phyloP scores from a whole-genome alignment of 2,329 filamentous ascomycete species.

The Exophiala aquamarina region DNA sequence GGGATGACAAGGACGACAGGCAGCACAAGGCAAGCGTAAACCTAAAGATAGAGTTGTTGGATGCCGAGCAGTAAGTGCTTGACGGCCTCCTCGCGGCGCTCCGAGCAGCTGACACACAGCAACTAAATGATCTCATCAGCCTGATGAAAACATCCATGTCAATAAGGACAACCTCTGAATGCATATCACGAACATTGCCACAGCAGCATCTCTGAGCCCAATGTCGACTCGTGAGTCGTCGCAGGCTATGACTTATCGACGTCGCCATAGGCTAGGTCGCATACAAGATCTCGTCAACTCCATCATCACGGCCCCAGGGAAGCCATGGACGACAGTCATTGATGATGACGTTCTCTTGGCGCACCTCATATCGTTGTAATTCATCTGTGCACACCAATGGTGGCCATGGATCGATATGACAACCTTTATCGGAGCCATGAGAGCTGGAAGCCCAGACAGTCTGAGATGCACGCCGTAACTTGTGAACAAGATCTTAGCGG shows the following conservation, averaged over 20 bases:
- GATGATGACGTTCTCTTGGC: constrained; percentile 35
- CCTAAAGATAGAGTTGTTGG: constrained; percentile 34
- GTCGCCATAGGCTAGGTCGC: constrained; percentile 26
- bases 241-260: constrained; percentile 1
- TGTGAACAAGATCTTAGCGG: constrained; percentile 31
- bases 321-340: constrained; percentile 36
- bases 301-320: constrained; percentile 31
- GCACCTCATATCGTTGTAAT: constrained; percentile 35
- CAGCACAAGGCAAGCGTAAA: constrained; percentile 29
- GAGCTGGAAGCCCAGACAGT: constrained; percentile 27
- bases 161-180: constrained; percentile 26
- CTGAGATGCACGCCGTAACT: constrained; percentile 34
- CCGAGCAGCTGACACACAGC: constrained; percentile 20
- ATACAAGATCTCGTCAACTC: constrained; percentile 31
- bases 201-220: constrained; percentile 7
- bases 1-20: constrained; percentile 32
- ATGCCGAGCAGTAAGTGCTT: constrained; percentile 33
- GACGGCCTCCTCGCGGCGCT: constrained; percentile 26
- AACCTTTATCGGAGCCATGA: constrained; percentile 38
- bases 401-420: constrained; percentile 34
- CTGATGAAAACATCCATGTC: constrained; percentile 31
- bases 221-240: constrained; percentile 11
- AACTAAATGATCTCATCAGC: constrained; percentile 23
- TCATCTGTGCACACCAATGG: constrained; percentile 34
- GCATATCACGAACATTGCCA: constrained; percentile 15